Percentiles rank a stretch among this genome's conserved stretches.
Evolutionary conservation across 805 yeast species (phyloP).

Genomic region (Wickerhamiella siamensis): DNA sequence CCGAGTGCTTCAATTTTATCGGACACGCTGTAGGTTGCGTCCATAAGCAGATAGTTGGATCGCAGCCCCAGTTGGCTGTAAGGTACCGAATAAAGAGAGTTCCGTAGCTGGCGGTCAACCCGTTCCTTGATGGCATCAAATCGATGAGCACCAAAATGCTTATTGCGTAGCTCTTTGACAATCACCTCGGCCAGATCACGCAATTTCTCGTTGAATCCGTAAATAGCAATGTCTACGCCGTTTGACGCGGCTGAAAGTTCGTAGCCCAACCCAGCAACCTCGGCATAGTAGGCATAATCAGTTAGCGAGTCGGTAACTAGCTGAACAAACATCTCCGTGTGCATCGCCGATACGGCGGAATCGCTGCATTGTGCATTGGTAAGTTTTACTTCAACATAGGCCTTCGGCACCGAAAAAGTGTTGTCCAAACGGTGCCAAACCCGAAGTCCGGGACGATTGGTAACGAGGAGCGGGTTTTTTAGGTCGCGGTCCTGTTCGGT

Average conservation of each 20-base stretch:
- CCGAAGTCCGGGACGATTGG: constrained; percentile 24
- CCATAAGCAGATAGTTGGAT: constrained; percentile 52
- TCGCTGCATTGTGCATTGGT: constrained; percentile 33
- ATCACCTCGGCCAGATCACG: constrained; percentile 47
- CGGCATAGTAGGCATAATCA: constrained; percentile 71
- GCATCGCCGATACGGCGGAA: constrained; percentile 30
- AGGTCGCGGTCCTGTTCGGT: constrained; percentile 28
- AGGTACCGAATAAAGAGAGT: constrained; percentile 61
- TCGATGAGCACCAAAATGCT: constrained; percentile 39
- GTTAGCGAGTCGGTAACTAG: constrained; percentile 61
- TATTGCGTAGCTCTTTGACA: constrained; percentile 37
- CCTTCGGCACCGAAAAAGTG: constrained; percentile 77
- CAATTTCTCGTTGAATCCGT: constrained; percentile 78
- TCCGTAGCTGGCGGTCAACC: constrained; percentile 44
- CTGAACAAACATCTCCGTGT: constrained; percentile 51
- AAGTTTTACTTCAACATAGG: constrained; percentile 48
- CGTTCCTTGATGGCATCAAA: constrained; percentile 57
- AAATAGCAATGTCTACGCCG: constrained; percentile 52
- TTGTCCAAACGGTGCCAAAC: constrained; percentile 87
- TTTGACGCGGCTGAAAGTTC: constrained; percentile 46
- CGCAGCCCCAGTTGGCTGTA: constrained; percentile 60
- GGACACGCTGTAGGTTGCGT: constrained; percentile 47
- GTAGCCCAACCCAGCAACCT: constrained; percentile 59
- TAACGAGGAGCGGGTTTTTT: constrained; percentile 45
- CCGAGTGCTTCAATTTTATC: constrained; percentile 47